Evolutionary conservation across 2,329 filamentous ascomycete species (phyloP), one percentile per base, ranked within the genome.

Genomic region (Lasiodiplodia theobromae): DNA sequence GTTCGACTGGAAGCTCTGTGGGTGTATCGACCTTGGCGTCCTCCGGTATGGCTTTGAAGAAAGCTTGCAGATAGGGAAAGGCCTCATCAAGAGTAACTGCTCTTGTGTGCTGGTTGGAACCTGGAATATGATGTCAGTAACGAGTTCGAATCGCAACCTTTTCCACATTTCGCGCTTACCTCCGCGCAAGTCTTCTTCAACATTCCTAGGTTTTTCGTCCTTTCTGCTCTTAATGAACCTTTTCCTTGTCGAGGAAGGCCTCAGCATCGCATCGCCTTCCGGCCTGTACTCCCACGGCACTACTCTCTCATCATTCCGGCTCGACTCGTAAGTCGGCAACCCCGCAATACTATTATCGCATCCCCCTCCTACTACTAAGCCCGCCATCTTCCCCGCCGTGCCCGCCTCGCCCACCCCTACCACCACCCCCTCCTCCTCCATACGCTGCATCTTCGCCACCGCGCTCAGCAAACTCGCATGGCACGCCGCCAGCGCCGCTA

Each of bases 381-480:
- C 52, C 14, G 8, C 5, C 40, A 16, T n/a, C 40, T 18, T 44
- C 6, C 5, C 40, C 40, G 40, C 40, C 40, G 7, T 6, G 5
- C 40, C 40, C 6, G 18, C 40, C 40, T 44, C 40, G 16, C 40
- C 40, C 38, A 14, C 6, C 5, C 16, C 6, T 16, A 44, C 6
- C 40, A 7, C 40, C 18, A 18, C 54, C 54, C 18, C 31, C 1
- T 37, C 54, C 18, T 57, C 72, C 67, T 77, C 76, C 4, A 73
- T 70, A 0, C 71, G 71, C 44, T 76, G 73, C 75, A 78, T 75
- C 5, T 72, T 66, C n/a, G 72, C 68, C 2, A 79, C 73, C 23
- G 74, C 74, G 28, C 69, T 70, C 34, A 74, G 70, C 8, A 78
- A 70, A 54, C 74, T 74, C 28, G 73, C 71, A 64, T 77, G 77